Percentiles rank a stretch among this genome's conserved stretches.
These are phyloP conservation scores for Cenococcum geophilum DNA, from an alignment of 495 filamentous ascomycete genomes.

Conservation along the genomic window DNA sequence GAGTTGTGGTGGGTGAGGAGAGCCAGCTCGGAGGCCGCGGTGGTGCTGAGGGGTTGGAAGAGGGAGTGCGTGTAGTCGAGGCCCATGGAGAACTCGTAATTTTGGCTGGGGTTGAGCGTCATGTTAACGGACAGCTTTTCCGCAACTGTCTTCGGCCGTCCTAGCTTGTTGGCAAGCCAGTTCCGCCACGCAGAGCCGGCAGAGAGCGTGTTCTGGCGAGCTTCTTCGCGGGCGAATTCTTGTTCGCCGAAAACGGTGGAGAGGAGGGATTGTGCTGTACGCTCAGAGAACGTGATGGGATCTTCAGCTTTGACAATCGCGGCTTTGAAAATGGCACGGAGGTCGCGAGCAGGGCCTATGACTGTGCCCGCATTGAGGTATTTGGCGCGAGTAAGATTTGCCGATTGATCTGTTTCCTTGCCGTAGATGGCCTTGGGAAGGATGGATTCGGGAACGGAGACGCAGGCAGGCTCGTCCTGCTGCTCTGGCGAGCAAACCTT, in stretches of 20 bases:
- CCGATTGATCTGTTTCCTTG: conserved; percentile 46
- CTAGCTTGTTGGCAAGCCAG: conserved; percentile 34
- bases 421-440: conserved; percentile 55
- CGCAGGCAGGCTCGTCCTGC: conserved; percentile 47
- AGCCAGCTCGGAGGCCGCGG: conserved; percentile 21
- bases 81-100: conserved; percentile 30
- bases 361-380: conserved; percentile 39
- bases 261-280: conserved; percentile 31
- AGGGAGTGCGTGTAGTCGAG: conserved; percentile 31
- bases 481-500: conserved; percentile 51
- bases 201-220: conserved; percentile 23
- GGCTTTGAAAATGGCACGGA: conserved; percentile 27
- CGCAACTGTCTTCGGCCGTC: background rate
- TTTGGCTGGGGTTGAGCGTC: background rate
- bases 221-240: conserved; percentile 23
- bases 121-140: background rate
- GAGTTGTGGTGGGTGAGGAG: conserved; percentile 21
- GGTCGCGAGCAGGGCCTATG: conserved; percentile 33
- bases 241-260: conserved; percentile 35
- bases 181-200: conserved; percentile 41
- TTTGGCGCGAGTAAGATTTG: conserved; percentile 42
- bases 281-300: conserved; percentile 14
- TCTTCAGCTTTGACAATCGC: conserved; percentile 26
- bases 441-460: conserved; percentile 49
- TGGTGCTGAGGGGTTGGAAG: conserved; percentile 36